These are phyloP conservation scores for Daldinia sp. DNA, from an alignment of 2,329 filamentous ascomycete genomes.

Conservation along the genomic window DNA sequence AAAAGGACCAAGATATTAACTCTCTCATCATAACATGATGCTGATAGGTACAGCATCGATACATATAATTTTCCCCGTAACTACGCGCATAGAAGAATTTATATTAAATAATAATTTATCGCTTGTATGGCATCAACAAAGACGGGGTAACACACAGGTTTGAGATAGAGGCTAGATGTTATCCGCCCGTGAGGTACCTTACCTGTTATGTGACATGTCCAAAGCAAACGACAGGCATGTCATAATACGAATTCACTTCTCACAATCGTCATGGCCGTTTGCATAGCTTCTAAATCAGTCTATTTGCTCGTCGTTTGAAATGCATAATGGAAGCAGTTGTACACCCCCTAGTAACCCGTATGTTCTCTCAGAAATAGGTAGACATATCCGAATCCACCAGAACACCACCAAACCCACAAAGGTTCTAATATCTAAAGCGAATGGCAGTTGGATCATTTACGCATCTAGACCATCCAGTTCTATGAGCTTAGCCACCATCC, in stretches of 20 bases:
- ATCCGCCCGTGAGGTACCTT: neutral
- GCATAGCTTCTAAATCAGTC: neutral
- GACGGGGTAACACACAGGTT: neutral
- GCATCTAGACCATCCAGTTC: conserved; percentile 90
- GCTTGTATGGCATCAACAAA: neutral
- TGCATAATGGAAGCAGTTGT: neutral
- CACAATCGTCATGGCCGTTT: neutral
- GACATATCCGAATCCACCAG: neutral
- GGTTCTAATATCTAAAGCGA: neutral
- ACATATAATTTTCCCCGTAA: neutral
- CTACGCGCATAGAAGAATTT: neutral
- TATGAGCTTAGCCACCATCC: conserved; percentile 81
- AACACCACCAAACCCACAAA: neutral
- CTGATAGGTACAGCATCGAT: neutral
- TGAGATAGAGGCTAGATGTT: neutral
- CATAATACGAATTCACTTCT: neutral
- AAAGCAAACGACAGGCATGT: neutral
- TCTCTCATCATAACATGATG: neutral
- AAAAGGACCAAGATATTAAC: neutral
- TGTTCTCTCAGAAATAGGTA: neutral
- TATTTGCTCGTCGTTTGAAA: neutral
- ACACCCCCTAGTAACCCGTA: neutral
- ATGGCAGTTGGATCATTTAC: conserved; percentile 47
- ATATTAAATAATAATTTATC: neutral
- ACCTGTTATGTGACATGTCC: neutral